phyloP scores from a whole-genome alignment of 2,329 filamentous ascomycete species.

The Celoporthe dispersa region DNA sequence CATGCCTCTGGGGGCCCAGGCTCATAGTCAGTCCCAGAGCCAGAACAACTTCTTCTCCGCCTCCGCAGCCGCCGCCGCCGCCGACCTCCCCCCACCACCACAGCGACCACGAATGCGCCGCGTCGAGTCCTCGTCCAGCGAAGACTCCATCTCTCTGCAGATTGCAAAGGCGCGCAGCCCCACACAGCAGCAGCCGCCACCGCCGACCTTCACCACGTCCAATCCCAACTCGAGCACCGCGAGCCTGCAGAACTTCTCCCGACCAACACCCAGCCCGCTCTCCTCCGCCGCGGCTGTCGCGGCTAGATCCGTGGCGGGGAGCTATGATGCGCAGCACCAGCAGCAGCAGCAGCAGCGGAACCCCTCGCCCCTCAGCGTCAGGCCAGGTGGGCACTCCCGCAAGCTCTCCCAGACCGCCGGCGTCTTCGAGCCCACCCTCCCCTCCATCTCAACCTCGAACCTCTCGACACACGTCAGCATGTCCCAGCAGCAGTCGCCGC shows the following conservation, averaged over 20 bases:
- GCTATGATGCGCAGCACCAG: constrained; percentile 28
- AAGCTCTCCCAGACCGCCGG: constrained; percentile 76
- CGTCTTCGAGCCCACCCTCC: constrained; percentile 75
- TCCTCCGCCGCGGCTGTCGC: constrained; percentile 38
- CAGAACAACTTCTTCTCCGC: constrained; percentile 34
- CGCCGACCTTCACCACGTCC: constrained; percentile 46
- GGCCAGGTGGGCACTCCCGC: constrained; percentile 53
- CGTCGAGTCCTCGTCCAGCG: constrained; percentile 52
- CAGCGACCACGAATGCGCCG: constrained; percentile 45
- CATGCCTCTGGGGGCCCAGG: constrained; percentile 43
- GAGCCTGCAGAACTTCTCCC: constrained; percentile 62
- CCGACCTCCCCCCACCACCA: constrained; percentile 31
- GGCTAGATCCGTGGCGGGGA: constrained; percentile 29
- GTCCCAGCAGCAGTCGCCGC: constrained; percentile 50
- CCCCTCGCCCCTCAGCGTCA: constrained; percentile 48
- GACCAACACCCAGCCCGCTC: constrained; percentile 47
- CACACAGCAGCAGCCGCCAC: constrained; percentile 33
- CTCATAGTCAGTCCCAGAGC: constrained; percentile 15
- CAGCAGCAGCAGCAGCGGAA: constrained; percentile 36
- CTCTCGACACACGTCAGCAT: constrained; percentile 52
- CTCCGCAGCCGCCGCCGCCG: constrained; percentile 41
- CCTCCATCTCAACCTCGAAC: constrained; percentile 63
- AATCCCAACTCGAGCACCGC: constrained; percentile 53
- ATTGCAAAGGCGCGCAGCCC: constrained; percentile 51
- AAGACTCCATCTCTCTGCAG: constrained; percentile 40